Conservation (phyloP, 768 basidiomycete species). For the Mycena amicta region DNA sequence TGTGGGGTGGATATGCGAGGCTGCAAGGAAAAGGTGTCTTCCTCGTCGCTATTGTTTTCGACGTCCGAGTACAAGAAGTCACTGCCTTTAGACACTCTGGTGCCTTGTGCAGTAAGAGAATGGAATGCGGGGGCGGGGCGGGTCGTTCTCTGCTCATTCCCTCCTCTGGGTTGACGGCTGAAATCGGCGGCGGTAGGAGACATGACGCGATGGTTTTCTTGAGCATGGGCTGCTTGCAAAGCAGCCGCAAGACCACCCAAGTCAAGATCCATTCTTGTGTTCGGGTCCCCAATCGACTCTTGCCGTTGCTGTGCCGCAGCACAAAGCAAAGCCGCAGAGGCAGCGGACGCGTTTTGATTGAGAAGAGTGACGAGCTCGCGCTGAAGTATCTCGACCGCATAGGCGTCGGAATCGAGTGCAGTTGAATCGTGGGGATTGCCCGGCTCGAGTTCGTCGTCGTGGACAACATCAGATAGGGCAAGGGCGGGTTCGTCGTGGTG, state of each 20-base stretch:
- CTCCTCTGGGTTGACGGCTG: conserved; percentile 43
- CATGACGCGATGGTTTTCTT: too few species aligned
- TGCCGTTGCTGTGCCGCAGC: conserved; percentile 73
- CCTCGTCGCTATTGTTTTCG: conserved; percentile 45
- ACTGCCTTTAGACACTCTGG: conserved; percentile 49
- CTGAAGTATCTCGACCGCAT: conserved; percentile 74
- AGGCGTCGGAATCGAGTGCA: conserved; percentile 46
- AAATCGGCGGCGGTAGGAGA: conserved; percentile 49
- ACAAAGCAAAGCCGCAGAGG: conserved; percentile 62
- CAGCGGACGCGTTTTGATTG: conserved; percentile 73
- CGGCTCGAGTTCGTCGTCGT: conserved; percentile 49
- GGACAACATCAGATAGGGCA: conserved; percentile 82
- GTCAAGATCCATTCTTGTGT: conserved; percentile 24
- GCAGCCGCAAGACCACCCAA: conserved; percentile 76
- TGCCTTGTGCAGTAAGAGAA: conserved; percentile 64
- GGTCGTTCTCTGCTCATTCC: conserved; percentile 56
- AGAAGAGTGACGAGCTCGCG: conserved; percentile 76
- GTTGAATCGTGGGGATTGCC: conserved; percentile 39
- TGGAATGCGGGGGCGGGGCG: conserved; percentile 79
- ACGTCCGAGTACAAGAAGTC: conserved; percentile 58
- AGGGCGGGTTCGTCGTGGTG: conserved; percentile 62
- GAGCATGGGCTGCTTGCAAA: conserved; percentile 75
- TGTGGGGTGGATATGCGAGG: conserved; percentile 42
- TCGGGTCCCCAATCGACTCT: conserved; percentile 49
- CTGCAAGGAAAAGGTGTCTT: conserved; percentile 36